Conservation (phyloP, 805 yeast genomes). For the Candida oleophila region DNA sequence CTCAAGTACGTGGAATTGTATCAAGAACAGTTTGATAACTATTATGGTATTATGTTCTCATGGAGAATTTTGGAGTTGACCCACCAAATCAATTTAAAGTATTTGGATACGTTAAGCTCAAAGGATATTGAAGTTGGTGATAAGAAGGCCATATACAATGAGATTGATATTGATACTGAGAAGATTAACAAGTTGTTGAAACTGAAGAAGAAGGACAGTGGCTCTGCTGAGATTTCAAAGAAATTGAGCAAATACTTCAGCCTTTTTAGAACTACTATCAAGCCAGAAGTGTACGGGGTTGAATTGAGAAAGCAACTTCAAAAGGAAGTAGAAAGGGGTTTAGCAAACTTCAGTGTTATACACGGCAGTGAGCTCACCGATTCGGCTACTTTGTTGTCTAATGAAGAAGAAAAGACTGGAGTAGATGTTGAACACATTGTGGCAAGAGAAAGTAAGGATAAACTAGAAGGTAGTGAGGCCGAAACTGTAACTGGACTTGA, state of each 20-base stretch:
- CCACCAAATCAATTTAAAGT: conserved; percentile 30
- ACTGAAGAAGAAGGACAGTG: background rate
- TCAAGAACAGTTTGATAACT: conserved; percentile 18
- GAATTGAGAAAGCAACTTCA: conserved; percentile 17
- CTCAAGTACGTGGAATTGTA: conserved; percentile 30
- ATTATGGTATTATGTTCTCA: conserved; percentile 26
- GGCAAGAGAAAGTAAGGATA: background rate
- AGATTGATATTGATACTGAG: conserved; percentile 10
- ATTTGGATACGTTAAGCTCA: conserved; percentile 17
- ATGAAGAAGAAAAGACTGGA: conserved; percentile 11
- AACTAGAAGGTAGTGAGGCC: background rate
- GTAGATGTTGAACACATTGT: conserved; percentile 12
- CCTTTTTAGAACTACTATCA: conserved; percentile 23
- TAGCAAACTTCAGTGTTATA: conserved; percentile 19
- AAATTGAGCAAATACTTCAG: conserved; percentile 15
- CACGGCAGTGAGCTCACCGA: conserved; percentile 35
- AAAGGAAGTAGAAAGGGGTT: conserved; percentile 15
- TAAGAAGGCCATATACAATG: conserved; percentile 11
- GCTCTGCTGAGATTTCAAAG: conserved; percentile 5
- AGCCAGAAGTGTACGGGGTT: conserved; percentile 17
- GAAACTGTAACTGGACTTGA: no score
- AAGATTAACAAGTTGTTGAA: conserved; percentile 11
- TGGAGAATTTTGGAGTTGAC: conserved; percentile 39
- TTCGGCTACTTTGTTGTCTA: conserved; percentile 14
- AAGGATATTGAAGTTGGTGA: conserved; percentile 10